Evolutionary conservation across 352 stramenopile species (phyloP).

Genomic region (Pythium dissotocum): DNA sequence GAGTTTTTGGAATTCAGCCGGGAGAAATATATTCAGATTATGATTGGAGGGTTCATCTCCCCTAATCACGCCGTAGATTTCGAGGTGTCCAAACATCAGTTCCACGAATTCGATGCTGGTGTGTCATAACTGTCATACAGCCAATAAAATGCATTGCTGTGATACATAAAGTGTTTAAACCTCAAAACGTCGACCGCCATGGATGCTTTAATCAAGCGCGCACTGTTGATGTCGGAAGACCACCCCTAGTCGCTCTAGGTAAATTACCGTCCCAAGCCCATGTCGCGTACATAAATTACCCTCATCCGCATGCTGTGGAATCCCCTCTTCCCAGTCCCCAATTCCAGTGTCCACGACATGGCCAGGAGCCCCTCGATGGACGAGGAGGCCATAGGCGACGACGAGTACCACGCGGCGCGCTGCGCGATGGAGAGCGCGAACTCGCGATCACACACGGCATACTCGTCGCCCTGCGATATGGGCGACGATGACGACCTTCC

Average conservation of each 20-base stretch:
- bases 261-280: not conserved
- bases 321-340: not conserved
- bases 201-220: not conserved
- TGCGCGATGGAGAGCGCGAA: constrained; percentile 8
- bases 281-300: not conserved
- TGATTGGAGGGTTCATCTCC: not conserved
- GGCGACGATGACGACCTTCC: constrained; percentile 2
- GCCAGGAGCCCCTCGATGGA: not conserved
- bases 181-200: too few relatives aligned
- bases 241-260: not conserved
- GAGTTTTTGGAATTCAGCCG: constrained; percentile 4
- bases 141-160: not conserved
- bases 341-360: not conserved
- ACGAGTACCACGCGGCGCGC: constrained; percentile 2
- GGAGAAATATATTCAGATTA: not conserved
- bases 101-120: not conserved
- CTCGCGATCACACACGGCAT: constrained; percentile 13
- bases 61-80: not conserved
- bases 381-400: constrained; percentile 10
- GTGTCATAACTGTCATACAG: not conserved
- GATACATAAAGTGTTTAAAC: not conserved
- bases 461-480: constrained; percentile 17
- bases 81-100: not conserved
- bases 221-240: not conserved
- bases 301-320: not conserved